These are phyloP conservation scores for Monilinia fructicola DNA, from an alignment of 2,329 filamentous ascomycete species.

Conservation along the genomic window DNA sequence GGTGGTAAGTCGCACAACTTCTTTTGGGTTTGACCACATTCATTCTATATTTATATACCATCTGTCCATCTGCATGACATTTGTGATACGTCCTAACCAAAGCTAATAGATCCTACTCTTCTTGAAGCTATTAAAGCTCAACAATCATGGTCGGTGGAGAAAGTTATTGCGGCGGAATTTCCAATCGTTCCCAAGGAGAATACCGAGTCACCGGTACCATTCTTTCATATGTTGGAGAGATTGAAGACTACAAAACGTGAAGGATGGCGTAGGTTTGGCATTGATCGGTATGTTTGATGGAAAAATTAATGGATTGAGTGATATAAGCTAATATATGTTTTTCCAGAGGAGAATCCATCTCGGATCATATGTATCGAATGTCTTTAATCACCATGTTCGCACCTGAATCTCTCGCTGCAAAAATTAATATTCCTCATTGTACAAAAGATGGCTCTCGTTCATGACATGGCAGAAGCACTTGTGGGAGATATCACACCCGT, in stretches of 20 bases:
- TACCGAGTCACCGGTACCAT: slow-evolving; percentile 74
- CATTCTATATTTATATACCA: neutral
- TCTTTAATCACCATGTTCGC: slow-evolving; percentile 92
- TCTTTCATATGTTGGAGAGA: slow-evolving; percentile 91
- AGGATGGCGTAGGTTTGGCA: slow-evolving; percentile 88
- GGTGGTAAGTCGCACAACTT: slow-evolving; percentile 17
- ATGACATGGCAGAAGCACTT: slow-evolving; percentile 95
- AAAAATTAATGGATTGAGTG: neutral
- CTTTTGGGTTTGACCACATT: neutral
- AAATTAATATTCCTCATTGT: slow-evolving; percentile 77
- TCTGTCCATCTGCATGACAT: neutral
- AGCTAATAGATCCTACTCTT: slow-evolving; percentile 7
- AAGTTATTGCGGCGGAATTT: slow-evolving; percentile 63
- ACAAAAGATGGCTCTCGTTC: slow-evolving; percentile 93
- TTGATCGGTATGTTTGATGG: slow-evolving; percentile 51
- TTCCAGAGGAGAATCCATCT: slow-evolving; percentile 77
- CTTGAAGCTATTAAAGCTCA: slow-evolving; percentile 16
- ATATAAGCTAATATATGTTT: neutral
- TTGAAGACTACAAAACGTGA: slow-evolving; percentile 96
- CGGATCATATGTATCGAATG: slow-evolving; percentile 99
- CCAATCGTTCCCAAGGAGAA: slow-evolving; percentile 57
- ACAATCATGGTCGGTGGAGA: slow-evolving; percentile 53
- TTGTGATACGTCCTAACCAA: neutral
- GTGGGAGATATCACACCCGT: slow-evolving; percentile 97
- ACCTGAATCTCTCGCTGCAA: slow-evolving; percentile 67